Conservation (phyloP, 2,329 filamentous ascomycete genomes). For the Blumeria hordei region DNA sequence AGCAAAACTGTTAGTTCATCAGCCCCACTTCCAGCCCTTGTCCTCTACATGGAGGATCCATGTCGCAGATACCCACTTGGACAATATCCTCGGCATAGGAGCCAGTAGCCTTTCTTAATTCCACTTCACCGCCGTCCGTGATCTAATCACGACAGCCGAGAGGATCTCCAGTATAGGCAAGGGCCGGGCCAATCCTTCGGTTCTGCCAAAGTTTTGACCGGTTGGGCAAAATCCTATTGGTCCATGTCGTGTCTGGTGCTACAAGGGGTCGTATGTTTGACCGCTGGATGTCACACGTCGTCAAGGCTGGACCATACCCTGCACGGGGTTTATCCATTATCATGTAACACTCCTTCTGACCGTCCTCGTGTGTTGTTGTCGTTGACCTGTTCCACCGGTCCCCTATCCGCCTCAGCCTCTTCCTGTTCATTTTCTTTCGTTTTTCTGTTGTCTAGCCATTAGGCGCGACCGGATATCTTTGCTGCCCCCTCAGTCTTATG, state of each 20-base stretch:
- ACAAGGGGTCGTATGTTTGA: constrained; percentile 1
- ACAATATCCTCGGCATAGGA: too few relatives aligned
- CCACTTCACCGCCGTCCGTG: too few relatives aligned
- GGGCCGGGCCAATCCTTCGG: constrained; percentile 3
- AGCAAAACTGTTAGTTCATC: too few relatives aligned
- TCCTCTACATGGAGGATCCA: too few relatives aligned
- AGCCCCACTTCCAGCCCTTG: too few relatives aligned
- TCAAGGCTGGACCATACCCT: constrained; percentile 1
- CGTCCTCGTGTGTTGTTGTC: neutral
- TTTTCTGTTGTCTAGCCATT: constrained; percentile 7
- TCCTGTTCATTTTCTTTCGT: constrained; percentile 2
- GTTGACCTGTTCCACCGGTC: neutral
- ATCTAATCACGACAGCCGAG: too few relatives aligned
- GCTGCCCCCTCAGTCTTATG: constrained; percentile 3
- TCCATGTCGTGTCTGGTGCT: constrained; percentile 5
- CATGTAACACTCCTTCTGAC: neutral
- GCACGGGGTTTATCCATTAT: constrained; percentile 6
- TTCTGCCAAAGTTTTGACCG: neutral
- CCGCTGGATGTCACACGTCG: constrained; percentile 5
- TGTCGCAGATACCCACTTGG: too few relatives aligned
- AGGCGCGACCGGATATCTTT: constrained; percentile 2
- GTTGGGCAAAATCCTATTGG: neutral
- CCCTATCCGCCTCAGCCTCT: too few relatives aligned
- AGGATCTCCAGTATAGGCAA: neutral
- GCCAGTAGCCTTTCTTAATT: too few relatives aligned